phyloP scores from a whole-genome alignment of 257 asterid species.

The Fraxinus cuspidata region DNA sequence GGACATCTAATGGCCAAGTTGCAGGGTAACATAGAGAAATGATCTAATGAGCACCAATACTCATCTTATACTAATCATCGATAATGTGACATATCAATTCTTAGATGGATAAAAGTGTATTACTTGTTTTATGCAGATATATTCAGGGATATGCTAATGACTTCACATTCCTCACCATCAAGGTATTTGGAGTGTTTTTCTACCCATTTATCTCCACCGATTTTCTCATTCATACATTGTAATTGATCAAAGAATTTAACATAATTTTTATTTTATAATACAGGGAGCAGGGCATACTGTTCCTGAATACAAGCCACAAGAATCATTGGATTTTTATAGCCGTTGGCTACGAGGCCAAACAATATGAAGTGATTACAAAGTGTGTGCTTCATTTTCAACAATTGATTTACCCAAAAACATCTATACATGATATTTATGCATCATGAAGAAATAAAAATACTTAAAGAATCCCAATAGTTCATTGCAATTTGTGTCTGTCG shows the following conservation, averaged over 20 bases:
- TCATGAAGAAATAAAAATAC: neutral
- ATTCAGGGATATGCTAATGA: slow-evolving; percentile 42
- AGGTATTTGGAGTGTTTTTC: slow-evolving; percentile 36
- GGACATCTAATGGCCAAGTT: slow-evolving; percentile 44
- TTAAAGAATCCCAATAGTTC: too few species aligned
- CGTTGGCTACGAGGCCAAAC: slow-evolving; percentile 44
- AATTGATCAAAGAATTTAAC: neutral
- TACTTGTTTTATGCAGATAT: slow-evolving; percentile 37
- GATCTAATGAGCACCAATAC: too few species aligned
- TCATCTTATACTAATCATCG: too few species aligned
- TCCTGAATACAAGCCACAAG: slow-evolving; percentile 64
- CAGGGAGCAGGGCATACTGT: slow-evolving; percentile 71
- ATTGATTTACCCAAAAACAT: neutral
- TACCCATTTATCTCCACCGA: neutral
- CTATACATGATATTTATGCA: neutral
- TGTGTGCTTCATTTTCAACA: neutral
- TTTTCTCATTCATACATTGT: neutral
- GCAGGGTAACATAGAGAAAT: slow-evolving; percentile 44
- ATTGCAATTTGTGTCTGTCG: neutral
- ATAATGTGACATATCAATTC: too few species aligned
- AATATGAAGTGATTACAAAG: slow-evolving; percentile 26
- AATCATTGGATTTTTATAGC: slow-evolving; percentile 47
- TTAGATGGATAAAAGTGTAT: slow-evolving; percentile 29
- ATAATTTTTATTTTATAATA: neutral
- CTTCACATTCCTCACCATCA: slow-evolving; percentile 58